Conservation (phyloP, 2,329 filamentous ascomycete species). For the Pseudogymnoascus sp. region DNA sequence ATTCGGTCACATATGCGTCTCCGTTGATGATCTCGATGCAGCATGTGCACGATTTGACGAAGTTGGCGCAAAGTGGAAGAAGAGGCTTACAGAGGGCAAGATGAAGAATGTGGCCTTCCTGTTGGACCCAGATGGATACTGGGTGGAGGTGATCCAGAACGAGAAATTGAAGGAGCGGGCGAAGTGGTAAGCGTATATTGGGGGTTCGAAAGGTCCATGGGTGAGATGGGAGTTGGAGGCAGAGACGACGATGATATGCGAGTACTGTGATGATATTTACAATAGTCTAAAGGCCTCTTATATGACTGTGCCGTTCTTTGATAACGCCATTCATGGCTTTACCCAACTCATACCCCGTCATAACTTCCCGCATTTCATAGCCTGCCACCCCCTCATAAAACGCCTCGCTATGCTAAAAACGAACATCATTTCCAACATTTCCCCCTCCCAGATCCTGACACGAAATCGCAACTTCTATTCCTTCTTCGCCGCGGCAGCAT, state of each 20-base stretch:
- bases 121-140: conserved; percentile 77
- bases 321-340: background rate
- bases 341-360: background rate
- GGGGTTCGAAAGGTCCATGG: background rate
- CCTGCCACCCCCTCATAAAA: background rate
- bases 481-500: background rate
- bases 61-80: conserved; percentile 79
- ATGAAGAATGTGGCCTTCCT: conserved; percentile 93
- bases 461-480: background rate
- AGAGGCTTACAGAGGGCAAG: conserved; percentile 75
- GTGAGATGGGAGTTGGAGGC: background rate
- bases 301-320: background rate
- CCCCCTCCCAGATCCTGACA: background rate
- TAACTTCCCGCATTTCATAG: background rate
- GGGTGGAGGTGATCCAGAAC: conserved; percentile 72
- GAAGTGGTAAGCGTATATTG: conserved; percentile 8
- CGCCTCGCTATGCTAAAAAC: conserved; percentile 1
- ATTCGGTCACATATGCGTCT: conserved; percentile 75
- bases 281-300: background rate
- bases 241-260: background rate
- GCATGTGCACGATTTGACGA: conserved; percentile 78
- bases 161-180: conserved; percentile 44
- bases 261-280: conserved; percentile 2
- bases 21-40: conserved; percentile 74
- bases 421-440: background rate